A percentile compares a stretch with the other conserved stretches of the same genome.
Conservation (phyloP, 2,329 filamentous ascomycete species). For the Capronia americana region DNA sequence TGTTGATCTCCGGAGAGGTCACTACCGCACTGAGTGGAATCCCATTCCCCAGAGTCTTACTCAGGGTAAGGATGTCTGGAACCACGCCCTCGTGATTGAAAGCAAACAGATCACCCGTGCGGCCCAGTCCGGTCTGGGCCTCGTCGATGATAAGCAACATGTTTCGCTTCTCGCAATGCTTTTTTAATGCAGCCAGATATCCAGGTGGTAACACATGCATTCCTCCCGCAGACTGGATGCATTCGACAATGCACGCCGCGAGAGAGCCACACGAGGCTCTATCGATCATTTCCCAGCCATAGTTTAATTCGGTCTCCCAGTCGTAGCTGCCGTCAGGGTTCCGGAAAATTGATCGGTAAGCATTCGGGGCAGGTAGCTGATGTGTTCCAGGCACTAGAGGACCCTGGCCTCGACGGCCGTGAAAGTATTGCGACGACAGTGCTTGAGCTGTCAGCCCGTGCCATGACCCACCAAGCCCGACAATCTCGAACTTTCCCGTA, state of each 20-base stretch:
- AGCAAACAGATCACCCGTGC: slow-evolving; percentile 65
- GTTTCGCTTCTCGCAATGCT: slow-evolving; percentile 60
- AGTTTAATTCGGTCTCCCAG: slow-evolving; percentile 69
- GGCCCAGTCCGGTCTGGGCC: slow-evolving; percentile 64
- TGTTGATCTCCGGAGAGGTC: slow-evolving; percentile 61
- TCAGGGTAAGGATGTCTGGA: slow-evolving; percentile 65
- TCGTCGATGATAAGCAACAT: slow-evolving; percentile 67
- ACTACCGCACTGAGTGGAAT: slow-evolving; percentile 65
- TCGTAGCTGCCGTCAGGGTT: slow-evolving; percentile 66
- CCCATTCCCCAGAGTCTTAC: slow-evolving; percentile 67
- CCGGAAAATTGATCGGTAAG: slow-evolving; percentile 67
- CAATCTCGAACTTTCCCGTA: slow-evolving; percentile 69
- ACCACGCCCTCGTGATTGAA: slow-evolving; percentile 62
- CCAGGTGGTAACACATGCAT: slow-evolving; percentile 66
- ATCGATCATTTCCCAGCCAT: slow-evolving; percentile 67
- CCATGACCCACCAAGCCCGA: slow-evolving; percentile 64
- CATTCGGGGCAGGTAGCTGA: slow-evolving; percentile 63
- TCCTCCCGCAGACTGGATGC: slow-evolving; percentile 64
- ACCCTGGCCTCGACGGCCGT: slow-evolving; percentile 56
- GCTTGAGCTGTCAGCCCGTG: slow-evolving; percentile 66
- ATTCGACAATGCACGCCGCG: slow-evolving; percentile 68
- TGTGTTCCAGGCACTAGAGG: slow-evolving; percentile 47
- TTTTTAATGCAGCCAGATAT: slow-evolving; percentile 63
- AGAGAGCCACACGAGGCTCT: slow-evolving; percentile 65
- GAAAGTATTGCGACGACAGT: slow-evolving; percentile 59